phyloP scores from a whole-genome alignment of 371 early-diverging fungal genomes.

The Rhizopus arrhizus region DNA sequence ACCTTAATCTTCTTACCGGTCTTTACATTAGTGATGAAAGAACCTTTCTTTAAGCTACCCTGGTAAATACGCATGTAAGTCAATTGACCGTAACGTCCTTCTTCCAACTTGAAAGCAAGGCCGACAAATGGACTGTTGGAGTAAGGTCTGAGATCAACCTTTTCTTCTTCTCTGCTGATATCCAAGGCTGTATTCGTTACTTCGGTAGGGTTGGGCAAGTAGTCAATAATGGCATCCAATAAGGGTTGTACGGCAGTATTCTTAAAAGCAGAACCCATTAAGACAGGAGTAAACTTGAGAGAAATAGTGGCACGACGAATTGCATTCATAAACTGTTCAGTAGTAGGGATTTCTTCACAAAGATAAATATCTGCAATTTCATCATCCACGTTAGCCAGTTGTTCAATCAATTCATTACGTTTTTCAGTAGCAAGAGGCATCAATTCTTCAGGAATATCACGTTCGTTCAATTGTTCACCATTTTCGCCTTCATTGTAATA shows the following conservation, averaged over 20 bases:
- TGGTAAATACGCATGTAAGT: constrained; percentile 97
- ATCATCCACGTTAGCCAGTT: constrained; percentile 87
- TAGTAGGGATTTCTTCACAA: constrained; percentile 73
- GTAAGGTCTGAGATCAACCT: constrained; percentile 58
- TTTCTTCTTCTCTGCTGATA: constrained; percentile 65
- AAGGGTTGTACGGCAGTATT: constrained; percentile 83
- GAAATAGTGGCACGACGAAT: constrained; percentile 81
- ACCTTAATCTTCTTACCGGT: constrained; percentile 96
- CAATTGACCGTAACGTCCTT: constrained; percentile 94
- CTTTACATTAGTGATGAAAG: constrained; percentile 83
- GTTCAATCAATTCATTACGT: constrained; percentile 79
- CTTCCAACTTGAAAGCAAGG: constrained; percentile 94
- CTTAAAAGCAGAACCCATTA: constrained; percentile 90
- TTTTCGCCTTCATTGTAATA: constrained; percentile 86
- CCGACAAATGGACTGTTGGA: constrained; percentile 82
- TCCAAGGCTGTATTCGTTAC: constrained; percentile 79
- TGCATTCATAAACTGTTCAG: constrained; percentile 70
- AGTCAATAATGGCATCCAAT: constrained; percentile 74
- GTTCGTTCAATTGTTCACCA: constrained; percentile 74
- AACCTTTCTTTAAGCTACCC: constrained; percentile 87
- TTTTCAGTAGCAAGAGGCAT: constrained; percentile 72
- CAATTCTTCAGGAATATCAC: constrained; percentile 81
- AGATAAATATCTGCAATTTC: constrained; percentile 84
- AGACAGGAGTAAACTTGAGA: constrained; percentile 81
- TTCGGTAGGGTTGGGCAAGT: constrained; percentile 80